Evolutionary conservation across 2,329 filamentous ascomycete genomes (phyloP).

Genomic region (Macrophomina pseudophaseolina): DNA sequence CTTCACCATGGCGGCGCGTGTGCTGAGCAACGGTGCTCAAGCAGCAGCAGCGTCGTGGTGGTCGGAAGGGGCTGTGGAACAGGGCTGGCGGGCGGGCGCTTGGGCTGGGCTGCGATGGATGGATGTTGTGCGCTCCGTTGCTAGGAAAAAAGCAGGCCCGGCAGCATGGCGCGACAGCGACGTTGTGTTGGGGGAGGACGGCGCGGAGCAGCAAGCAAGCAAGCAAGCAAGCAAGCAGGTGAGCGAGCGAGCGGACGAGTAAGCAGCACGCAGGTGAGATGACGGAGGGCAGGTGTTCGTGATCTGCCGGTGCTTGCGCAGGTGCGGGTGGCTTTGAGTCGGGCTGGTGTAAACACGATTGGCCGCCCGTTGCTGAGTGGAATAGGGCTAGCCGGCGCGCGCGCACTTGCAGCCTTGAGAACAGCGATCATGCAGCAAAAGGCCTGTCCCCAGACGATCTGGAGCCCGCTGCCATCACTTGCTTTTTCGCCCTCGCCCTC

Average conservation of each 20-base stretch:
- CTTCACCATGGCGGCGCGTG: slow-evolving; percentile 66
- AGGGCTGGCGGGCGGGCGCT: slow-evolving; percentile 19
- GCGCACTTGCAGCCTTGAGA: slow-evolving; percentile 15
- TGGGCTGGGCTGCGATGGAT: slow-evolving; percentile 13
- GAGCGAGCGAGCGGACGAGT: neutral
- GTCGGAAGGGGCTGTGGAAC: slow-evolving; percentile 11
- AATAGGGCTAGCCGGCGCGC: slow-evolving; percentile 15
- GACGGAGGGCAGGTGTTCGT: slow-evolving; percentile 20
- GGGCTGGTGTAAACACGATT: slow-evolving; percentile 25
- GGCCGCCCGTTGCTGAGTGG: slow-evolving; percentile 1
- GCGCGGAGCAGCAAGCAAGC: neutral
- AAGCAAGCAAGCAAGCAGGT: neutral
- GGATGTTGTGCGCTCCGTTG: slow-evolving; percentile 11
- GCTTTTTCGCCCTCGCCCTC: neutral
- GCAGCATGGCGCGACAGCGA: slow-evolving; percentile 20
- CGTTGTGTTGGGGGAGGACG: neutral
- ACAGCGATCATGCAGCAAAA: slow-evolving; percentile 19
- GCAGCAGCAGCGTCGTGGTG: slow-evolving; percentile 16
- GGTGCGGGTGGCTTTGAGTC: slow-evolving; percentile 23
- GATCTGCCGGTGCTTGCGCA: slow-evolving; percentile 22
- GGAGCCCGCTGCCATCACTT: slow-evolving; percentile 1
- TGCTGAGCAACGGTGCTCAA: neutral
- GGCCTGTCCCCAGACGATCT: neutral
- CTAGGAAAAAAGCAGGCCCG: slow-evolving; percentile 24
- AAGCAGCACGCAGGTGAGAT: neutral